Conservation (phyloP, 2,329 filamentous ascomycete genomes). For the Fusarium sublunatum region DNA sequence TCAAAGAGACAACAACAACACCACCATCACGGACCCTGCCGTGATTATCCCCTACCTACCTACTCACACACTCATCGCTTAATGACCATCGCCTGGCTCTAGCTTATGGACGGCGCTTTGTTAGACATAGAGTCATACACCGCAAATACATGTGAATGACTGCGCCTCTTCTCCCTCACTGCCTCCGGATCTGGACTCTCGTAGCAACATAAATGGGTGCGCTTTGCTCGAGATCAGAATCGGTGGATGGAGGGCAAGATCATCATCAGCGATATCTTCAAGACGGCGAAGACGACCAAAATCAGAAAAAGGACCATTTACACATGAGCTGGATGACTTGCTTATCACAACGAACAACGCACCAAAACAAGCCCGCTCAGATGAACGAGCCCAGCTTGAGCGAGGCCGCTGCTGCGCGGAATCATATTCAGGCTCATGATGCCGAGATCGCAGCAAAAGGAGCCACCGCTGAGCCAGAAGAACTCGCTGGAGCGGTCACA, state of each 20-base stretch:
- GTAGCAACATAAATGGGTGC: constrained; percentile 43
- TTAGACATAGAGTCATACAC: constrained; percentile 25
- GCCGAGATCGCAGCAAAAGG: constrained; percentile 32
- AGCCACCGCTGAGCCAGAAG: not conserved
- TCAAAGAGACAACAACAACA: not conserved
- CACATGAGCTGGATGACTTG: constrained; percentile 24
- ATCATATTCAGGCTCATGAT: constrained; percentile 45
- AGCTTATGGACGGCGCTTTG: constrained; percentile 33
- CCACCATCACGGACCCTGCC: constrained; percentile 5
- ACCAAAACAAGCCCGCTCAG: constrained; percentile 12
- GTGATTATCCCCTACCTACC: constrained; percentile 29
- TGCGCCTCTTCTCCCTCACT: constrained; percentile 23
- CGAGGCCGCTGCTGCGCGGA: constrained; percentile 41
- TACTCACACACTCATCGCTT: constrained; percentile 9
- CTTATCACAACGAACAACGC: constrained; percentile 22
- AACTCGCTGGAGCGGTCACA: constrained; percentile 1
- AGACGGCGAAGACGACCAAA: constrained; percentile 12
- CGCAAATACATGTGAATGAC: constrained; percentile 19
- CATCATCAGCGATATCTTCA: constrained; percentile 13
- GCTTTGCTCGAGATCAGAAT: constrained; percentile 43
- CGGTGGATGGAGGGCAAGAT: constrained; percentile 21
- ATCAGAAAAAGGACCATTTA: constrained; percentile 18
- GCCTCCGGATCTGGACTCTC: constrained; percentile 9
- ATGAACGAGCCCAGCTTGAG: constrained; percentile 3
- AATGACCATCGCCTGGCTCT: constrained; percentile 29